Evolutionary conservation across 495 filamentous ascomycete genomes (phyloP).

Genomic region (Aspergillus bertholletiae): DNA sequence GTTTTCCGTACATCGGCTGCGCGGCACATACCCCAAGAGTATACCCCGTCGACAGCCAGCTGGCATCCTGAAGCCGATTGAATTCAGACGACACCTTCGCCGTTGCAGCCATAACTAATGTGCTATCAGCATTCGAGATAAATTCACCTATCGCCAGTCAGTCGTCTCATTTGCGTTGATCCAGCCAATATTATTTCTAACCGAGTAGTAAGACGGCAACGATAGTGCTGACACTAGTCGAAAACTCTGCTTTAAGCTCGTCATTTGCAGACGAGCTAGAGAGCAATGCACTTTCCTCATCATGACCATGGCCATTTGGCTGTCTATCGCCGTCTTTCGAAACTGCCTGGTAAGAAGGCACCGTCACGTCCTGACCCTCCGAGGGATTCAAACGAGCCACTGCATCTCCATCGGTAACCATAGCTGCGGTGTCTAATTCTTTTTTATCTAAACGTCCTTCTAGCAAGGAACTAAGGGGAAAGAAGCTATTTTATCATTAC

Average conservation of each 20-base stretch:
- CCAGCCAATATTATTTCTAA: conserved; percentile 4
- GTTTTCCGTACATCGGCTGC: conserved; percentile 51
- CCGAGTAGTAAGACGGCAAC: conserved; percentile 36
- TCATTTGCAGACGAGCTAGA: neutral
- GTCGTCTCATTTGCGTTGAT: neutral
- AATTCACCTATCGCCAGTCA: conserved; percentile 54
- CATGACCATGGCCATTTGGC: conserved; percentile 1
- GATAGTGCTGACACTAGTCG: conserved; percentile 27
- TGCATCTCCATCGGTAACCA: conserved; percentile 3
- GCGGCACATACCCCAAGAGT: conserved; percentile 56
- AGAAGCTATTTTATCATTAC: neutral
- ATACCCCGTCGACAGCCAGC: conserved; percentile 67
- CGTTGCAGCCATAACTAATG: conserved; percentile 61
- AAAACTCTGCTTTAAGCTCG: conserved; percentile 1
- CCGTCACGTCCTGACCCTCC: neutral
- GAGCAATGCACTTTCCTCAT: conserved; percentile 26
- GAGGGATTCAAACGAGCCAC: conserved; percentile 5
- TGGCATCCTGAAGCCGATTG: conserved; percentile 52
- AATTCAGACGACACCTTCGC: conserved; percentile 65
- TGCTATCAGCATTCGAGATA: conserved; percentile 58
- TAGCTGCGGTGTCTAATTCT: neutral
- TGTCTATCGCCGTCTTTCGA: neutral
- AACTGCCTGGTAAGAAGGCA: neutral
- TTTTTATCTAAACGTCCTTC: neutral
- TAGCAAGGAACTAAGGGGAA: neutral